Base-by-base conservation (phyloP, 768 basidiomycete genomes). In the Xanthoconium stramineum region DNA sequence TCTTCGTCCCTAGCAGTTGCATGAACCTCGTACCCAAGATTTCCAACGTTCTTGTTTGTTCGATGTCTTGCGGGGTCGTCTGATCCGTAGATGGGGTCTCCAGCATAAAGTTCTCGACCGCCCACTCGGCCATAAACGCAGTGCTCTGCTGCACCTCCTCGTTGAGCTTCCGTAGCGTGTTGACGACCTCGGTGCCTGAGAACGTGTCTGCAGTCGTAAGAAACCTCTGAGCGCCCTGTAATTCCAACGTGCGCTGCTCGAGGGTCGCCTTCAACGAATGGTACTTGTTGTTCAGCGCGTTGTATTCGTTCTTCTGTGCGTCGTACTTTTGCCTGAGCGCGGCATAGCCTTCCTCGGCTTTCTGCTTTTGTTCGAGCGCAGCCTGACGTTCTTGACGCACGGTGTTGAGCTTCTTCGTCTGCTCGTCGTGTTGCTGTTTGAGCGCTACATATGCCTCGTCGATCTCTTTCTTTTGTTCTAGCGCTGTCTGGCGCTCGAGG, bases 141-240 rank as follows among this genome's bases (percentile, higher is more conserved):
- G 78, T 74, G 13, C 68, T 72, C 56, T 82, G 79, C 44, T 71
- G 75, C 19, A 81, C 77, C 55, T 76, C 75, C 15, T 74, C 64
- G 56, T 82, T 79, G 39, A 83, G 63, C 17, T 67, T 69, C 42
- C 74, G 71, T 5, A 83, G 63, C 56, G 75, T 70, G 7, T 64
- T 60, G 32, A 75, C 65, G 7, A 83, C 74, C 33, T 84, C 81
- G 10, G 74, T 73, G 12, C 73, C 74, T 0, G 82, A 76, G 40
- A 74, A 66, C 1, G 63, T 38, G 56, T 82, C 78, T 8, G 70
- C 72, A 35, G 70, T 76, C 15, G 71, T 67, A 45, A 78, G 64
- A 68, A 78, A 83, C 47, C 57, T 69, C 59, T 79, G 79, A 6
- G 71, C 72, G 1, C 74, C 76, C 12, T 72, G 70, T 7, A 78